Evolutionary conservation across 192 early-diverging fungal genomes (phyloP).

Genomic region (Linnemannia schmuckeri): DNA sequence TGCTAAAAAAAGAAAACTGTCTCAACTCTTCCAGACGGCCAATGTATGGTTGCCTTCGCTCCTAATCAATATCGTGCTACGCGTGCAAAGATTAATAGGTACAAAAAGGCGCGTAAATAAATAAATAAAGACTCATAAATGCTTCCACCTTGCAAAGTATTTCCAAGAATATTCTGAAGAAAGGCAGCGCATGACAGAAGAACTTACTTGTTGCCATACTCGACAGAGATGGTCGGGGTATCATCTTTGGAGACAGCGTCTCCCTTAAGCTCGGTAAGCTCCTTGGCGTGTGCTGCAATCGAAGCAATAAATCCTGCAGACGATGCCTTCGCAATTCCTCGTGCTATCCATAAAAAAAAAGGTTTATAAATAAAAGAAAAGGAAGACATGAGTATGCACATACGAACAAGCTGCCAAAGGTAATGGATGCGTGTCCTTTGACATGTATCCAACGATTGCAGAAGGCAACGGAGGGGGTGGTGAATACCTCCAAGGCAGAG

Average conservation of each 20-base stretch:
- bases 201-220: constrained; percentile 48
- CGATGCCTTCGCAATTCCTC: constrained; percentile 55
- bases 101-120: neutral
- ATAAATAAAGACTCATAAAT: neutral
- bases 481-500: constrained; percentile 59
- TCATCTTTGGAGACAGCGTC: constrained; percentile 34
- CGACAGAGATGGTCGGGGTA: constrained; percentile 53
- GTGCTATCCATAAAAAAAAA: constrained; percentile 19
- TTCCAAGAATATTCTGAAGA: neutral
- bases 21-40: constrained; percentile 57
- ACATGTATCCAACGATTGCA: neutral
- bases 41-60: constrained; percentile 56
- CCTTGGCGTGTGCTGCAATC: constrained; percentile 58
- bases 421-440: neutral
- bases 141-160: neutral
- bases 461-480: neutral
- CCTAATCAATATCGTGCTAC: constrained; percentile 56
- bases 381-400: neutral
- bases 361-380: constrained; percentile 1
- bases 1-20: neutral
- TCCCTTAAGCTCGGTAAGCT: constrained; percentile 37
- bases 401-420: neutral
- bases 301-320: constrained; percentile 61
- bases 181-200: neutral
- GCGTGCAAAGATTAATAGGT: neutral